Base-by-base conservation (phyloP, 768 basidiomycete species). In the Harrya chromipes region DNA sequence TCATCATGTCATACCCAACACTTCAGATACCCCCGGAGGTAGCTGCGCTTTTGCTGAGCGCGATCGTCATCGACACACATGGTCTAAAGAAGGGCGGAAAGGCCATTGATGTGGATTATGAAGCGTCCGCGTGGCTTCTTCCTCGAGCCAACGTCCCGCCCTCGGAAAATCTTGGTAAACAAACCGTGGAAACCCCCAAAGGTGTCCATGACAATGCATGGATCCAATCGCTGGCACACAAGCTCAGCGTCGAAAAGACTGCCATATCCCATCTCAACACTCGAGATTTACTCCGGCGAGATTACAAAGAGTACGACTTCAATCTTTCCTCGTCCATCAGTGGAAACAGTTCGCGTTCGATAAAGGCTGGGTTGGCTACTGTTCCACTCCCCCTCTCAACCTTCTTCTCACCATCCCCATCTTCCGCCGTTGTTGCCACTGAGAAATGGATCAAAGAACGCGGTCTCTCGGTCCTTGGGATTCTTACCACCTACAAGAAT, bases 291-390 rank as follows among this genome's bases (percentile, higher is more conserved):
- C 77, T 99, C 5, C 77, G 92, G 12, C 74, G 97, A n/a, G 97
- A 99, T 70, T 99, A 94, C 75, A 98, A 99, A 66, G 84, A 95
- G 56, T 95, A 93, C 61, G 63, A 67, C 1, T 67, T 81, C 50
- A 67, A 72, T 0, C 76, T 84, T 3, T 62, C 73, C 1, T 16
- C 55, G 11, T 42, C 53, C 27, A 40, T 67, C 31, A 43, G 47
- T 20, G 53, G 50, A 40, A 51, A 66, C 1, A 65, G 62, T 16
- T 50, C 60, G 8, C 59, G 67, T 24, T 61, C 70, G 8, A 71
- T 90, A 35, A 79, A 77, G 49, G 83, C 83, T 1, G 94, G 95
- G 6, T 70, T 99, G 12, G 80, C 90, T 1, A 88, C 91, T 4
- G 87, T 97, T 16, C 94, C 93, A 3, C 61, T 88, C 4, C 74